phyloP scores from a whole-genome alignment of 176 grass and related monocot genomes.

The Carex kokanica region DNA sequence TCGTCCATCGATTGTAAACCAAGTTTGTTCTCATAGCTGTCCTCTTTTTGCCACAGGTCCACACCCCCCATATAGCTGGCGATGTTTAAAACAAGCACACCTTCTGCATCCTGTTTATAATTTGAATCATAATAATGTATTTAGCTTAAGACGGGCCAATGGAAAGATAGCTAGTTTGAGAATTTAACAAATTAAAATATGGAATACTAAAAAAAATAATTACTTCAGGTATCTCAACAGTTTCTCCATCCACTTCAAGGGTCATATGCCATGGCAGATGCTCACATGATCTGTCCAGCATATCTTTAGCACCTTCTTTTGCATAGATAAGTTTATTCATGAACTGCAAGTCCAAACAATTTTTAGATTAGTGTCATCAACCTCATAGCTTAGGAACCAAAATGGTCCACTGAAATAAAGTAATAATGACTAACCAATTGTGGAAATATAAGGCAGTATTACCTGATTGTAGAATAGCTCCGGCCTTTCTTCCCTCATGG shows the following conservation, averaged over 20 bases:
- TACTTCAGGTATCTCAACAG: slow-evolving; percentile 82
- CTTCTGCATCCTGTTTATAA: slow-evolving; percentile 79
- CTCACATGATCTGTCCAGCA: slow-evolving; percentile 81
- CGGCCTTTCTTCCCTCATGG: slow-evolving; percentile 71
- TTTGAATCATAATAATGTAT: slow-evolving; percentile 33
- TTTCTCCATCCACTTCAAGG: slow-evolving; percentile 87
- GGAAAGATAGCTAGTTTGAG: neutral
- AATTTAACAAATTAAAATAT: neutral
- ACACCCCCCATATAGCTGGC: slow-evolving; percentile 96
- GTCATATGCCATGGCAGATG: slow-evolving; percentile 86
- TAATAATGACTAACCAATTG: neutral
- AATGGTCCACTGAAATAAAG: neutral
- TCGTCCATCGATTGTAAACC: slow-evolving; percentile 79
- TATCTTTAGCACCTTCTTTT: slow-evolving; percentile 97
- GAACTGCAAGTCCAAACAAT: slow-evolving; percentile 43
- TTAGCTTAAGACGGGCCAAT: neutral
- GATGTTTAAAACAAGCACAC: slow-evolving; percentile 89
- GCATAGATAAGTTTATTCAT: slow-evolving; percentile 97
- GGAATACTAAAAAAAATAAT: slow-evolving; percentile 27
- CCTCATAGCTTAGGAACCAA: neutral
- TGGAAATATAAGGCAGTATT: slow-evolving; percentile 14
- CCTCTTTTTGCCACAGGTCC: slow-evolving; percentile 84
- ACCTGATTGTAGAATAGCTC: slow-evolving; percentile 90
- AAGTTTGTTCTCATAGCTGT: slow-evolving; percentile 63
- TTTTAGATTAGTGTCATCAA: neutral